Conservation (phyloP, 345 rosid species). For the Capsella bursapastoris region DNA sequence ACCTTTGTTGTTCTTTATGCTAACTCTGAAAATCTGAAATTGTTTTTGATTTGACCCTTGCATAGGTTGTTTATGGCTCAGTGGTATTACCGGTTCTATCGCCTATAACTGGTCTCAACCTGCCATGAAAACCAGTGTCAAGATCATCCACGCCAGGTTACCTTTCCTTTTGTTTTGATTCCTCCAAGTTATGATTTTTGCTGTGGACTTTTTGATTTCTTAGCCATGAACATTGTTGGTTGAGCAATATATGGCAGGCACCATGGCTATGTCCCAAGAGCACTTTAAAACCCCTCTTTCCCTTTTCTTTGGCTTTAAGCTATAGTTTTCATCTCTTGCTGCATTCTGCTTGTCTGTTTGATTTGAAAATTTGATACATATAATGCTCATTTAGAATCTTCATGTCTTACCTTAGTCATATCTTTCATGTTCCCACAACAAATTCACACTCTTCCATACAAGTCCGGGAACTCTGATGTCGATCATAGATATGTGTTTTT, state of each 20-base stretch:
- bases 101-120: constrained; percentile 94
- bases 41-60: not conserved
- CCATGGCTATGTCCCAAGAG: not conserved
- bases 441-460: not conserved
- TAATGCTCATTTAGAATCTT: not conserved
- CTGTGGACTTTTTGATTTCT: not conserved
- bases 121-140: constrained; percentile 87
- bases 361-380: not conserved
- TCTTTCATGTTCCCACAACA: constrained; percentile 20
- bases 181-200: not conserved
- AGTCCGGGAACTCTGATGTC: no score
- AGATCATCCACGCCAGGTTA: constrained; percentile 87
- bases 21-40: not conserved
- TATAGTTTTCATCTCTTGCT: not conserved
- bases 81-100: constrained; percentile 75
- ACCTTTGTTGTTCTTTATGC: not conserved
- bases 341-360: not conserved
- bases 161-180: not conserved
- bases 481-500: not conserved
- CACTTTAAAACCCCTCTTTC: not conserved
- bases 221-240: not conserved
- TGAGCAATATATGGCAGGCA: not conserved
- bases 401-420: not conserved
- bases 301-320: not conserved
- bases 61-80: constrained; percentile 77